Evolutionary conservation across 306 rosid genomes (phyloP), one percentile per base, ranked within the genome.

Genomic region (Acmispon strigosus): DNA sequence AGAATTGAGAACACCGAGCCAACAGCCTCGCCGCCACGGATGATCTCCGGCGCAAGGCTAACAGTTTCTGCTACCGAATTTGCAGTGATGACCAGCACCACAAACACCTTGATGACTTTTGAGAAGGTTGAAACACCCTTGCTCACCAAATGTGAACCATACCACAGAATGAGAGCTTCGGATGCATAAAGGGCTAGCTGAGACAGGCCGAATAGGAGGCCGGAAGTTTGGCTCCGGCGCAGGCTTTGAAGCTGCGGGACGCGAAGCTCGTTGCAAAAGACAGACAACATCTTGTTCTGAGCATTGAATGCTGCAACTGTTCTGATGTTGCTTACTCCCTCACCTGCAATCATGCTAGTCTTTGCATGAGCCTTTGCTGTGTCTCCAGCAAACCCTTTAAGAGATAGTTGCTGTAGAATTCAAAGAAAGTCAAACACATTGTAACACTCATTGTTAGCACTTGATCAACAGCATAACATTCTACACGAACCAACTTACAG

Each of bases 321-420:
- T 69, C 99, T 84, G 55, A 94, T 94, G 75, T 94, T 94, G 84
- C 99, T 94, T 51, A 94, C 99, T 70, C 99, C 99, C 45, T 94
- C 97, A 12, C 99, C 99, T 11, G 99, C 99, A 70, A 94, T 94
- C 99, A 94, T 94, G 69, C 99, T 94, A 1, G 99, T 94, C 85
- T 89, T 94, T 41, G 99, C 99, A 76, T 94, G 99, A 50, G 99
- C 97, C 80, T 94, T 89, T 27, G 99, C 99, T 7, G 99, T 94
- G 86, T 94, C 99, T 62, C 99, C 99, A 7, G 99, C 99, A 66
- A 94, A 94, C n/a, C 99, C 99, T 74, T 94, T 94, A 0, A 94
- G 87, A 36, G 95, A 94, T 39, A 94, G 87, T 94, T 94, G 99
- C 99, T 94, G 88, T 57, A 22, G 10, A 73, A 78, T 62, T 44